Evolutionary conservation across 306 rosid species (phyloP), one percentile per base, ranked within the genome.

Genomic region (Boehmeria nivea): DNA sequence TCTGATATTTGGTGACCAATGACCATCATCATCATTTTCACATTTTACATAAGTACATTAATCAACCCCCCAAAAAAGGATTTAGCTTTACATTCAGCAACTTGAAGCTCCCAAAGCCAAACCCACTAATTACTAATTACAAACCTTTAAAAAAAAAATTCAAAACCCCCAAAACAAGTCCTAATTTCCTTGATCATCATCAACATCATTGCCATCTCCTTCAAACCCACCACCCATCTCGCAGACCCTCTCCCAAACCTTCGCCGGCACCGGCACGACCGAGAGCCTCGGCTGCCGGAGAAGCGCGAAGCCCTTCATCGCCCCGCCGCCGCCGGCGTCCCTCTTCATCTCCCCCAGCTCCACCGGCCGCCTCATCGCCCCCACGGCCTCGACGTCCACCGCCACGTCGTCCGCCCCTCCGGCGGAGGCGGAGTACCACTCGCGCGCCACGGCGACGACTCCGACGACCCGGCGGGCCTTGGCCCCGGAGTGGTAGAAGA

Each of bases 401-500:
- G 69, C 81, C 1, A 66, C 87, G 0, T 19, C 81, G 8, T 21
- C 81, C 1, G 42, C 58, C 9, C 24, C 53, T 0, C 2, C 81
- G 2, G 21, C 59, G 0, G 6, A 69, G 1, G 63, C 77, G 6
- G 56, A 10, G 57, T 85, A 83, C 87, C 89, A 87, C 54, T 82
- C 76, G 1, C 76, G 69, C 11, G 67, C 51, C 14, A 90, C 85
- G 15, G 77, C 43, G 6, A 90, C 95, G 0, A 90, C 96, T 6
- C 94, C 89, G 16, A 90, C 83, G 6, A 87, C 50, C 0, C 93
- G 93, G 63, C 95, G 96, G 36, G 93, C 76, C 68, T 71, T 84
- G 46, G 82, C 39, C 5, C 96, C 98, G 1, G 93, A 82, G 74
- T 91, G 95, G 63, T 84, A 87, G 80, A 91, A 84, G 78, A 87